A percentile compares a stretch with the other conserved stretches of the same genome.
phyloP scores from a whole-genome alignment of 2,329 filamentous ascomycete genomes.

The Pyricularia grisea region DNA sequence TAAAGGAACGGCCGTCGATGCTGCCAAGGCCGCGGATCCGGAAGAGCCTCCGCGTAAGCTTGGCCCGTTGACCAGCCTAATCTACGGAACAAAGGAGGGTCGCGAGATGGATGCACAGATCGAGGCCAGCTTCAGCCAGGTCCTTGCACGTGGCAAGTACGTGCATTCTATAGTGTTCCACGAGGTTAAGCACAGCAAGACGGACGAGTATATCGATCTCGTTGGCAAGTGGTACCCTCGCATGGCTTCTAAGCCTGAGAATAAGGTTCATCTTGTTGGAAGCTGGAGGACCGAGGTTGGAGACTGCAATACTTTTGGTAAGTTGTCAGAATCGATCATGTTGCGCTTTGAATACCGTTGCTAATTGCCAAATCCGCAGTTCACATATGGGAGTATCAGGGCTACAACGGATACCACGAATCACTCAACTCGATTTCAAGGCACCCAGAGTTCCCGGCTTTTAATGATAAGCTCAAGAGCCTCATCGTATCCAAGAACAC shows the following conservation, averaged over 20 bases:
- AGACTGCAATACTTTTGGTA: conserved; percentile 94
- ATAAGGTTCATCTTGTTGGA: conserved; percentile 91
- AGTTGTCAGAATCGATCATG: conserved; percentile 16
- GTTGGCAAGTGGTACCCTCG: conserved; percentile 88
- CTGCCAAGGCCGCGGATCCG: conserved; percentile 23
- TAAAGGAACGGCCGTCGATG: conserved; percentile 50
- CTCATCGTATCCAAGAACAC: conserved; percentile 77
- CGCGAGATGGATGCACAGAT: conserved; percentile 92
- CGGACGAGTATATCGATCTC: conserved; percentile 86
- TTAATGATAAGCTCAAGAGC: conserved; percentile 76
- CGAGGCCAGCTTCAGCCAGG: conserved; percentile 90
- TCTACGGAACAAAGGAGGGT: conserved; percentile 95
- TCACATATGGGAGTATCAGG: conserved; percentile 99
- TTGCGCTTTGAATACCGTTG: neutral
- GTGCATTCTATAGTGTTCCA: conserved; percentile 97
- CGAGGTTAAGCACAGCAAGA: conserved; percentile 88
- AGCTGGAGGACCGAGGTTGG: conserved; percentile 98
- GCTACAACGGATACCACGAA: conserved; percentile 90
- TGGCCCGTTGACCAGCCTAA: conserved; percentile 71
- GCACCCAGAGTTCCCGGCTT: conserved; percentile 75
- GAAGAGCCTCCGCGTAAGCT: conserved; percentile 52
- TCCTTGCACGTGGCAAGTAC: conserved; percentile 92
- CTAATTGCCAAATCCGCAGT: conserved; percentile 42
- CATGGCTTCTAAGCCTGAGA: conserved; percentile 75
- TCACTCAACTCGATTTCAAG: conserved; percentile 77